A percentile compares a stretch with the other conserved stretches of the same genome.
phyloP scores from a whole-genome alignment of 495 filamentous ascomycete species.

The Aspergillus biplanus region DNA sequence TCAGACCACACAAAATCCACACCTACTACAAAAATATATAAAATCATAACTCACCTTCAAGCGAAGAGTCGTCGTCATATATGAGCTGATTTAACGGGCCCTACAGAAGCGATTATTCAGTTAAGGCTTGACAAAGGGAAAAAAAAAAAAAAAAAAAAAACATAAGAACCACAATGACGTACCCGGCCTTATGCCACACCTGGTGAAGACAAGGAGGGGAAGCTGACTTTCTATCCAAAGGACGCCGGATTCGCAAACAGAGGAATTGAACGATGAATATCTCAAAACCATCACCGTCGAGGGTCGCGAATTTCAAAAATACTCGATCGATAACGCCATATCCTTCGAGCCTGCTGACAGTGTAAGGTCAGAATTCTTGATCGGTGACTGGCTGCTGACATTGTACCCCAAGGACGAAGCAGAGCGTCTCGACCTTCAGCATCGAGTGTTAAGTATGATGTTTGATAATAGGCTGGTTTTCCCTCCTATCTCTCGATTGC shows the following conservation, averaged over 20 bases:
- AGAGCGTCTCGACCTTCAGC: constrained; percentile 71
- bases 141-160: not conserved
- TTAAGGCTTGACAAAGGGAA: not conserved
- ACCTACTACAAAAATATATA: constrained; percentile 26
- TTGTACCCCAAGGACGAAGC: constrained; percentile 70
- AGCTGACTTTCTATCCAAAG: constrained; percentile 38
- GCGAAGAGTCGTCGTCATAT: constrained; percentile 25
- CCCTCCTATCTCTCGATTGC: constrained; percentile 66
- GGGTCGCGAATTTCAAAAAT: constrained; percentile 72
- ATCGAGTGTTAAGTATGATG: constrained; percentile 69
- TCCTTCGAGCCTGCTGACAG: constrained; percentile 87
- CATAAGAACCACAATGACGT: constrained; percentile 39
- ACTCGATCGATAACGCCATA: constrained; percentile 69
- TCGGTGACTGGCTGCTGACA: not conserved
- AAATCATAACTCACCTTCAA: constrained; percentile 12
- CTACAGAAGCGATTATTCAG: constrained; percentile 19
- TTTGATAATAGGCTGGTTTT: constrained; percentile 82
- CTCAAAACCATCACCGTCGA: constrained; percentile 66
- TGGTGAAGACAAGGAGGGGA: constrained; percentile 15
- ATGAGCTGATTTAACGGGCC: constrained; percentile 18
- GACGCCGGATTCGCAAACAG: constrained; percentile 53
- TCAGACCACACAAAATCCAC: constrained; percentile 18
- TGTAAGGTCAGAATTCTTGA: constrained; percentile 51
- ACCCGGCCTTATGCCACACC: constrained; percentile 24
- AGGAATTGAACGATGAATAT: constrained; percentile 61